These are phyloP conservation scores for Trichosanthes truncata DNA, from an alignment of 306 rosid species.

Conservation along the genomic window DNA sequence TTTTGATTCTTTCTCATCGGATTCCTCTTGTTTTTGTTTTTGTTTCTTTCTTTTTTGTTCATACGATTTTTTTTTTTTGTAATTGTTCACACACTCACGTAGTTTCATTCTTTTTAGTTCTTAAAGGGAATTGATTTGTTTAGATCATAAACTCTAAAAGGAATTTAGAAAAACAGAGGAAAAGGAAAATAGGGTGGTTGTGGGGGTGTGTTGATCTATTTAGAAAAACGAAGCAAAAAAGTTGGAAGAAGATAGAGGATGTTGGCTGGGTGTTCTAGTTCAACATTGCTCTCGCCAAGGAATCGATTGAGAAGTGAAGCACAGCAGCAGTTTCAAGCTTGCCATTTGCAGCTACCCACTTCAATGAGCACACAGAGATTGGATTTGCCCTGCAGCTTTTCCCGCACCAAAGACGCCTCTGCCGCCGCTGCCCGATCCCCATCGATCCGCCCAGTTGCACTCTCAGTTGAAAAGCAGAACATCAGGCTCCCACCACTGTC, in stretches of 20 bases:
- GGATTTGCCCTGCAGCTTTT: conserved; percentile 79
- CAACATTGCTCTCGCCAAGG: conserved; percentile 95
- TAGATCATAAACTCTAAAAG: neutral
- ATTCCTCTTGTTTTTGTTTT: conserved; percentile 39
- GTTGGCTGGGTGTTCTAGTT: conserved; percentile 99
- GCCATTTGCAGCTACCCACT: conserved; percentile 78
- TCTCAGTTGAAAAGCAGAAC: conserved; percentile 64
- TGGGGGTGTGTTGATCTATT: conserved; percentile 27
- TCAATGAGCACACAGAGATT: conserved; percentile 96
- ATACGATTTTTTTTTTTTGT: neutral
- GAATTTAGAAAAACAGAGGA: conserved; percentile 19
- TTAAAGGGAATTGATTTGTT: neutral
- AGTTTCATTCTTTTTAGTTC: conserved; percentile 6
- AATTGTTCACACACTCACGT: conserved; percentile 49
- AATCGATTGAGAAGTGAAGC: conserved; percentile 97
- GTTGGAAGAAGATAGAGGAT: conserved; percentile 50
- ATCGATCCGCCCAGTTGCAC: conserved; percentile 55
- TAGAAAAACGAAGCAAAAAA: conserved; percentile 14
- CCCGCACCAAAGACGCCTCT: conserved; percentile 45
- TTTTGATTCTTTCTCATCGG: conserved; percentile 65
- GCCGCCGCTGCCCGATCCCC: conserved; percentile 26
- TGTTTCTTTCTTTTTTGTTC: neutral
- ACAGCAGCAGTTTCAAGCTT: conserved; percentile 76
- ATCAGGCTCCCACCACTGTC: conserved; percentile 80
- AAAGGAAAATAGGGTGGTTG: conserved; percentile 34